Evolutionary conservation across 768 basidiomycete genomes (phyloP).

Genomic region (Chalciporus pseudorubinellus): DNA sequence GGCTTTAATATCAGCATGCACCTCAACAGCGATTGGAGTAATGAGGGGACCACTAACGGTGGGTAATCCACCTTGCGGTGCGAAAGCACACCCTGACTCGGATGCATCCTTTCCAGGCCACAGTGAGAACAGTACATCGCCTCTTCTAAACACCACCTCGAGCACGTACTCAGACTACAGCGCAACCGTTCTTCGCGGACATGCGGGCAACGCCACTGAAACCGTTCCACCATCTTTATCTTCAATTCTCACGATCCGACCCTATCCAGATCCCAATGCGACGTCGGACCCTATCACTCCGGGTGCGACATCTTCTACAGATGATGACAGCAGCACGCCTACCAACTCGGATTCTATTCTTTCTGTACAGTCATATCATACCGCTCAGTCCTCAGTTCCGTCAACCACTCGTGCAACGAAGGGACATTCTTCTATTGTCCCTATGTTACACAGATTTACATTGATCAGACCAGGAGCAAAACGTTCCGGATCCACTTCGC

Average conservation of each 20-base stretch:
- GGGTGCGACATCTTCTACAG: slow-evolving; percentile 28
- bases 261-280: slow-evolving; percentile 49
- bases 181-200: slow-evolving; percentile 61
- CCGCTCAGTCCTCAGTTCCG: slow-evolving; percentile 48
- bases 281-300: slow-evolving; percentile 42
- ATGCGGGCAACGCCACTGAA: slow-evolving; percentile 39
- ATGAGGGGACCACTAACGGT: slow-evolving; percentile 36
- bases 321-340: slow-evolving; percentile 35
- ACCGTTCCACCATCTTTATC: slow-evolving; percentile 55
- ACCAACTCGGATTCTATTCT: slow-evolving; percentile 46
- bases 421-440: slow-evolving; percentile 67
- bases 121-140: slow-evolving; percentile 48
- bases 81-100: slow-evolving; percentile 7
- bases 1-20: slow-evolving; percentile 48
- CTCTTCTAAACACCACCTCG: slow-evolving; percentile 47
- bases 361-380: slow-evolving; percentile 63
- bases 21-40: slow-evolving; percentile 46
- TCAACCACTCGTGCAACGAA: slow-evolving; percentile 70
- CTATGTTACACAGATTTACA: slow-evolving; percentile 81
- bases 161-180: slow-evolving; percentile 61
- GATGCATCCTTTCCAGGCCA: slow-evolving; percentile 28
- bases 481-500: slow-evolving; percentile 38
- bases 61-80: slow-evolving; percentile 6
- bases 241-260: slow-evolving; percentile 70
- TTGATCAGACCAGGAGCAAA: slow-evolving; percentile 77